Percentiles rank a stretch among this genome's conserved stretches.
These are phyloP conservation scores for Boletus pseudo-olivaceus DNA, from an alignment of 768 basidiomycete genomes.

Conservation along the genomic window DNA sequence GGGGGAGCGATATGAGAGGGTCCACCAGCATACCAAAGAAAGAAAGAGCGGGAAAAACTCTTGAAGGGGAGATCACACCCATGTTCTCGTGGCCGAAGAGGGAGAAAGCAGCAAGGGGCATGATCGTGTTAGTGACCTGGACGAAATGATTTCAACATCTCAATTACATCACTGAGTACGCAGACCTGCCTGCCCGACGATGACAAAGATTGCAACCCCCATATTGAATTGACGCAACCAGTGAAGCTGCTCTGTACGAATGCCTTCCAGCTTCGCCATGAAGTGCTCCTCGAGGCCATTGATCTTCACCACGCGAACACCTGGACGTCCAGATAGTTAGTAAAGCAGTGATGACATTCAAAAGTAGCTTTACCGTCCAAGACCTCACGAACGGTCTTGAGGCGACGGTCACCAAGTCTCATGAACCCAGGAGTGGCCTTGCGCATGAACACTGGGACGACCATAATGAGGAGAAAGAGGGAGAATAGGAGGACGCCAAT, in stretches of 20 bases:
- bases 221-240: slow-evolving; percentile 26
- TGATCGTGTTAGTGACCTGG: slow-evolving; percentile 26
- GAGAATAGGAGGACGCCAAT: slow-evolving; percentile 24
- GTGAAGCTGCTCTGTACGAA: slow-evolving; percentile 23
- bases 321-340: slow-evolving; percentile 1
- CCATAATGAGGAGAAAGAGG: slow-evolving; percentile 27
- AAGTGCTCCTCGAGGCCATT: slow-evolving; percentile 28
- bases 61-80: slow-evolving; percentile 17
- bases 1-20: slow-evolving; percentile 28
- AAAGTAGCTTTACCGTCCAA: slow-evolving; percentile 20
- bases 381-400: slow-evolving; percentile 28
- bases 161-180: not conserved
- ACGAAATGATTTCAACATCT: slow-evolving; percentile 2
- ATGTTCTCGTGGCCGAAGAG: slow-evolving; percentile 28
- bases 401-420: slow-evolving; percentile 26
- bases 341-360: not conserved
- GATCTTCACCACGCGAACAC: slow-evolving; percentile 27
- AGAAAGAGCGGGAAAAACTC: slow-evolving; percentile 28
- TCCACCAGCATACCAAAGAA: slow-evolving; percentile 33
- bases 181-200: slow-evolving; percentile 21
- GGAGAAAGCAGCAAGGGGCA: slow-evolving; percentile 32
- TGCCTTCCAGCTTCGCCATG: slow-evolving; percentile 19
- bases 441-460: slow-evolving; percentile 32
- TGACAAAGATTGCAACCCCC: slow-evolving; percentile 23
- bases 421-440: slow-evolving; percentile 29